Evolutionary conservation across 371 early-diverging fungal species (phyloP).

Genomic region (Apophysomyces elegans): DNA sequence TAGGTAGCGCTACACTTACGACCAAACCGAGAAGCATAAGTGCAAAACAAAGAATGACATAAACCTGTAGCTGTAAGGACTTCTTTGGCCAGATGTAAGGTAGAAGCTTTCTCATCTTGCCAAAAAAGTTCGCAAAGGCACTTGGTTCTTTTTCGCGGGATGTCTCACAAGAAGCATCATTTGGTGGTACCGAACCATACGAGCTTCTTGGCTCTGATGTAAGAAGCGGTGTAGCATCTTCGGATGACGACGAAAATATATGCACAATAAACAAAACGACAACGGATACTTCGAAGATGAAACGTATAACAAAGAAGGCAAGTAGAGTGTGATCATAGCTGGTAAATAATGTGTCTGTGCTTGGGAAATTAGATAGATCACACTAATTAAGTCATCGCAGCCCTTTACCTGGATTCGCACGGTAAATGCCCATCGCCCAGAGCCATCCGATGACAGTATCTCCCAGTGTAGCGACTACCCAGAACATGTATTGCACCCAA

Average conservation of each 20-base stretch:
- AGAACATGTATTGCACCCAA: slow-evolving; percentile 53
- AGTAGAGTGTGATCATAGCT: slow-evolving; percentile 34
- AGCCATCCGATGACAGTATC: slow-evolving; percentile 47
- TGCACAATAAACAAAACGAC: slow-evolving; percentile 28
- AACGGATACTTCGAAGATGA: slow-evolving; percentile 26
- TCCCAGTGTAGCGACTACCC: slow-evolving; percentile 32
- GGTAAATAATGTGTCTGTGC: slow-evolving; percentile 34
- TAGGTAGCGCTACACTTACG: slow-evolving; percentile 82
- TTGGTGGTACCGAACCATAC: slow-evolving; percentile 27
- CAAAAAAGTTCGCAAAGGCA: slow-evolving; percentile 51
- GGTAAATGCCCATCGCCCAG: slow-evolving; percentile 38
- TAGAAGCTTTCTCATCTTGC: slow-evolving; percentile 65
- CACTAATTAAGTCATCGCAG: not conserved
- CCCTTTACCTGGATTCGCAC: slow-evolving; percentile 40
- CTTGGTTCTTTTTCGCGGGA: slow-evolving; percentile 20
- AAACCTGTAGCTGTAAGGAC: slow-evolving; percentile 64
- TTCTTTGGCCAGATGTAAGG: slow-evolving; percentile 90
- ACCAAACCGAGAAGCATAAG: slow-evolving; percentile 73
- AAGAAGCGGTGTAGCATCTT: slow-evolving; percentile 17
- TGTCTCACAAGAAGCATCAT: slow-evolving; percentile 5
- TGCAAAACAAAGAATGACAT: slow-evolving; percentile 70
- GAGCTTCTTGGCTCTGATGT: slow-evolving; percentile 12
- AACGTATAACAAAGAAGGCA: slow-evolving; percentile 36
- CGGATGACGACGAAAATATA: slow-evolving; percentile 27
- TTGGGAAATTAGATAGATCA: not conserved